A percentile compares a stretch with the other conserved stretches of the same genome.
phyloP scores from a whole-genome alignment of 176 grass and related monocot species.

The Cocos nucifera region DNA sequence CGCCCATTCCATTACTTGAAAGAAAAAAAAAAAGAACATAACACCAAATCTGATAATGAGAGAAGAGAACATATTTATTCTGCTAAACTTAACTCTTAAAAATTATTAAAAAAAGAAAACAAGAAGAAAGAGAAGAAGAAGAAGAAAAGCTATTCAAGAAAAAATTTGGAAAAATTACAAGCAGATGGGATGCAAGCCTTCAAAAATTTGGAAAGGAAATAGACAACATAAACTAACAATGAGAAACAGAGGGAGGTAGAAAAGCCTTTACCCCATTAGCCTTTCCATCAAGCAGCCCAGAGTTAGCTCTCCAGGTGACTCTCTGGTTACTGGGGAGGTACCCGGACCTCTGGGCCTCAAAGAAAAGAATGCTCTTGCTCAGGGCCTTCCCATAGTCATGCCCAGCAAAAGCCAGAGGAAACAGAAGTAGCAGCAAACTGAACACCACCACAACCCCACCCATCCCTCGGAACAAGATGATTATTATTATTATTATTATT shows the following conservation, averaged over 20 bases:
- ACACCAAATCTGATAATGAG: too few species aligned
- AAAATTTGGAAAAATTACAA: too few species aligned
- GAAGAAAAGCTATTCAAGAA: too few species aligned
- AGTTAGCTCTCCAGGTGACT: slow-evolving; percentile 59
- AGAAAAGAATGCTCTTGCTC: slow-evolving; percentile 91
- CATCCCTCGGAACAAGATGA: background rate
- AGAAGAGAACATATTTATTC: too few species aligned
- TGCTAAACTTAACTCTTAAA: too few species aligned
- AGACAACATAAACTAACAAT: background rate
- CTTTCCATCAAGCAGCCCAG: slow-evolving; percentile 72
- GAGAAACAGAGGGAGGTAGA: background rate
- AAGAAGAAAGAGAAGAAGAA: too few species aligned
- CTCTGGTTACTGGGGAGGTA: slow-evolving; percentile 52
- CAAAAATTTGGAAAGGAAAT: too few species aligned
- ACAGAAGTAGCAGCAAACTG: background rate
- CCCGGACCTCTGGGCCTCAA: slow-evolving; percentile 87
- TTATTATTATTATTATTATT: too few species aligned
- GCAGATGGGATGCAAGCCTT: too few species aligned
- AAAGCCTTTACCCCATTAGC: slow-evolving; percentile 49
- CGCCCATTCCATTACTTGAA: too few species aligned
- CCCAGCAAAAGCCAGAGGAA: slow-evolving; percentile 19
- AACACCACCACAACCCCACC: slow-evolving; percentile 19
- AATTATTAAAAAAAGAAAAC: too few species aligned
- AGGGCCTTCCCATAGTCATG: slow-evolving; percentile 70
- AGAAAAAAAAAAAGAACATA: too few species aligned